Evolutionary conservation across 2,329 filamentous ascomycete species (phyloP), one percentile per base, ranked within the genome.

Genomic region (Penicillium sp.): DNA sequence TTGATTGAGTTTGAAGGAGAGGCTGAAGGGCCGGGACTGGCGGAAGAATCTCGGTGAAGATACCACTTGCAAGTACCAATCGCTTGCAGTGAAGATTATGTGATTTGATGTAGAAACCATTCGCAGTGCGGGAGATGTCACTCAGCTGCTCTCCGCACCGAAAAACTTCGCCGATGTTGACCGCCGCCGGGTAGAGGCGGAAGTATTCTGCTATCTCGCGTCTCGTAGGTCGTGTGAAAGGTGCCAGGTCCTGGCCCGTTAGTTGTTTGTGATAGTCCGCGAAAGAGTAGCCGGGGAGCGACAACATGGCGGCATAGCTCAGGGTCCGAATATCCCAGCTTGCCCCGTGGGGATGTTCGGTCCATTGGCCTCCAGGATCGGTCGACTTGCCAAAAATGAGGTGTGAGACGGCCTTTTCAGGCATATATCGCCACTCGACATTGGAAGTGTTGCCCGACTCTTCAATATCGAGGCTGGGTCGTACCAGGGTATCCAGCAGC

Each of bases 281-380:
- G 63, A 84, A 85, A 6, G 80, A 80, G 66, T 86, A 87, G 0
- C 82, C 84, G 0, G 84, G 84, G 26, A 87, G 73, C 14, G 82
- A 85, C 7, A 87, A 75, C 79, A 85, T 83, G 56, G 84, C 83
- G 2, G 84, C 83, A 73, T 87, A 87, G 68, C 84, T 86, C 68
- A 87, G 67, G 0, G 84, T 82, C 44, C 82, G 82, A 59, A 86
- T 85, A 55, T 85, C 78, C 70, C 79, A 80, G 66, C 79, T 84
- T 3, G 81, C 78, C 26, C 76, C 75, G 14, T 79, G 75, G 0
- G 80, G 78, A 55, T 83, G 80, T 49, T 84, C 81, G 1, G 79
- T 81, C 84, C 84, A 87, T 67, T 87, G 84, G 7, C 84, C 84
- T 16, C 84, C 84, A 1, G 83, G 75, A 42, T 76, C 70, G 9